These are phyloP conservation scores for Phlyctochytrium bullatum DNA, from an alignment of 192 early-diverging fungal genomes.

Conservation along the genomic window DNA sequence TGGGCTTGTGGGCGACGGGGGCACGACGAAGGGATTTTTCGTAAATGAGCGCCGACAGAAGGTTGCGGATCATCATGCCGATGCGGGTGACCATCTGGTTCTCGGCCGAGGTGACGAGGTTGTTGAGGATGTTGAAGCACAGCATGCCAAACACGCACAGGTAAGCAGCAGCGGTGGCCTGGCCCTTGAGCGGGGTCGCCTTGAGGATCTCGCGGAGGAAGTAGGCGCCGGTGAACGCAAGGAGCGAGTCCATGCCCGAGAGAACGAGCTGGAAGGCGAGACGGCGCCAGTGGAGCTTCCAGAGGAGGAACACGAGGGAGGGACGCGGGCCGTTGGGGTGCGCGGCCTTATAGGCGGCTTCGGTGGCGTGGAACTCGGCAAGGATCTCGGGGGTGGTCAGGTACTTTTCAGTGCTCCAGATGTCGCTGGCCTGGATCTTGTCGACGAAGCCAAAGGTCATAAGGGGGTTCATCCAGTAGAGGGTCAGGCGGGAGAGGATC, in stretches of 20 bases:
- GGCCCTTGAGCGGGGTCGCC: not conserved
- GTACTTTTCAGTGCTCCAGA: constrained; percentile 33
- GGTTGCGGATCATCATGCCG: constrained; percentile 26
- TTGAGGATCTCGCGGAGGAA: constrained; percentile 23
- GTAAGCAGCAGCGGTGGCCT: not conserved
- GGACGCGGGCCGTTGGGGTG: not conserved
- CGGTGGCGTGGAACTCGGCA: not conserved
- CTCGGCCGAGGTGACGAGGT: constrained; percentile 24
- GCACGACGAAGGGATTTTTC: constrained; percentile 30
- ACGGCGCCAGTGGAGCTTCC: not conserved
- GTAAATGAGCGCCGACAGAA: constrained; percentile 42
- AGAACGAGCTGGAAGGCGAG: constrained; percentile 1
- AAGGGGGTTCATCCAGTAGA: constrained; percentile 53
- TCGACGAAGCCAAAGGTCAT: constrained; percentile 25
- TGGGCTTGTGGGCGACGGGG: not conserved
- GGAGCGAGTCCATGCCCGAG: constrained; percentile 9
- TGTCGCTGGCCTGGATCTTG: not conserved
- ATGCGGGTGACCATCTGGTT: constrained; percentile 14
- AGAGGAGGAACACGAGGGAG: constrained; percentile 12
- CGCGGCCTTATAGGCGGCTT: not conserved
- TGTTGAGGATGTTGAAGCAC: constrained; percentile 8
- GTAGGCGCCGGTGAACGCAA: constrained; percentile 9
- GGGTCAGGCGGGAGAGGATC: constrained; percentile 26
- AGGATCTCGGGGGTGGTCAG: constrained; percentile 32
- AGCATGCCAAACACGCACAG: constrained; percentile 23